Evolutionary conservation across 2,329 filamentous ascomycete species (phyloP), one percentile per base, ranked within the genome.

Genomic region (Botrytis hyacinthi): DNA sequence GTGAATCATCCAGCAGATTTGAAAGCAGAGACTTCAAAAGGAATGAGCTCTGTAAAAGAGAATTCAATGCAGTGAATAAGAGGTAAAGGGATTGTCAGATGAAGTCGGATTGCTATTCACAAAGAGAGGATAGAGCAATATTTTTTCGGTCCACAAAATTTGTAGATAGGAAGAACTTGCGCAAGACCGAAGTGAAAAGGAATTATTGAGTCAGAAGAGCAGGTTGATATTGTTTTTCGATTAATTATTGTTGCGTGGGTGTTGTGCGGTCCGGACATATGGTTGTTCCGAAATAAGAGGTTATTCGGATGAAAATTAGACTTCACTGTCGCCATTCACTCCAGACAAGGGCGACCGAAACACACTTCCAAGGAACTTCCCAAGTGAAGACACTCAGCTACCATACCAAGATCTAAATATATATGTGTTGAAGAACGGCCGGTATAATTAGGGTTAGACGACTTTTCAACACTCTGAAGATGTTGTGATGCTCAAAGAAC

Each of bases 291-390:
- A 57, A 57, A 68, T 32, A 26, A 22, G 66, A 68, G n/a, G 66
- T 42, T 57, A 57, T 68, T 68, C 48, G 22, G 66, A 68, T 68
- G 37, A 57, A 12, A 44, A 6, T 42, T 7, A 68, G 48, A 68
- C 48, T 57, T 68, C 66, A 68, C 66, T 42, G 66, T 68, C 48
- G 66, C 66, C 37, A 37, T 68, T 68, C 66, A 57, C 26, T 26
- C 48, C 35, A 29, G 40, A 68, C n/a, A 68, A 68, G 26, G 26
- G 14, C n/a, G 48, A 40, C 46, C 46, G 29, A 32, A 40, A 54
- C n/a, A 54, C 35, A 29, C 46, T 57, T 10, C 46, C 48, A 68
- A 68, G 48, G n/a, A 57, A 42, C 66, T 42, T 68, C 66, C 35
- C 22, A 37, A 10, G 32, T 29, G 20, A 22, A 51, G 26, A 37